Evolutionary conservation across 2,329 filamentous ascomycete species (phyloP).

Genomic region (Aspergillus clavatus): DNA sequence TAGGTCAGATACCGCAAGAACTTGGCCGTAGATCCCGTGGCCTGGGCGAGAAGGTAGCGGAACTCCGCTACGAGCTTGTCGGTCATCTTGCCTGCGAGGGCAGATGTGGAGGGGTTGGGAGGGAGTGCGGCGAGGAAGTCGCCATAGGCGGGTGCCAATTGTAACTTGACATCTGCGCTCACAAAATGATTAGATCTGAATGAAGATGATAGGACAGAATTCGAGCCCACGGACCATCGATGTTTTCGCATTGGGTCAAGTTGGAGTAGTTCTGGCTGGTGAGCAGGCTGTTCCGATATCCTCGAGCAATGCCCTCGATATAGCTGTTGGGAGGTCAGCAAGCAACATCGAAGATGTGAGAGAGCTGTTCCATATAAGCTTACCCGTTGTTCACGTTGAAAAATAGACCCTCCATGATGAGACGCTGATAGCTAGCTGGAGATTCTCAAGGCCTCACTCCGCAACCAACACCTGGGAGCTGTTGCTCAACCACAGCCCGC

Average conservation of each 20-base stretch:
- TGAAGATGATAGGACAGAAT: slow-evolving; percentile 4
- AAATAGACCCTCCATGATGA: slow-evolving; percentile 78
- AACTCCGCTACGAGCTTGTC: slow-evolving; percentile 98
- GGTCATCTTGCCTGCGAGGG: slow-evolving; percentile 89
- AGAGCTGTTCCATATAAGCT: slow-evolving; percentile 22
- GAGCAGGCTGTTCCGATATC: slow-evolving; percentile 90
- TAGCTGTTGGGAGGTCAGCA: slow-evolving; percentile 56
- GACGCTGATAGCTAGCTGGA: slow-evolving; percentile 14
- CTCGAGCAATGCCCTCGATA: slow-evolving; percentile 93
- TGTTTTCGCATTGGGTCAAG: slow-evolving; percentile 93
- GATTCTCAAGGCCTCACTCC: slow-evolving; percentile 16
- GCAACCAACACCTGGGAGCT: slow-evolving; percentile 5
- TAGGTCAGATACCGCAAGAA: slow-evolving; percentile 99
- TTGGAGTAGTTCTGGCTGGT: slow-evolving; percentile 90
- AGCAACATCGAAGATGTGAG: background rate
- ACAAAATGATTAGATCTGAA: background rate
- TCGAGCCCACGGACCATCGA: slow-evolving; percentile 68
- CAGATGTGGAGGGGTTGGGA: slow-evolving; percentile 93
- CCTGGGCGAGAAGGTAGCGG: slow-evolving; percentile 90
- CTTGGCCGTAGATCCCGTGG: slow-evolving; percentile 81
- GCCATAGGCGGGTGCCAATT: slow-evolving; percentile 93
- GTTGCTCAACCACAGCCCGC: slow-evolving; percentile 5
- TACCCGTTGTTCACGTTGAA: slow-evolving; percentile 95
- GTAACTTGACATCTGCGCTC: slow-evolving; percentile 82
- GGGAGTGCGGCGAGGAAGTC: slow-evolving; percentile 92